phyloP scores from a whole-genome alignment of 305 asterid genomes.

The Fraxinus baroniana region DNA sequence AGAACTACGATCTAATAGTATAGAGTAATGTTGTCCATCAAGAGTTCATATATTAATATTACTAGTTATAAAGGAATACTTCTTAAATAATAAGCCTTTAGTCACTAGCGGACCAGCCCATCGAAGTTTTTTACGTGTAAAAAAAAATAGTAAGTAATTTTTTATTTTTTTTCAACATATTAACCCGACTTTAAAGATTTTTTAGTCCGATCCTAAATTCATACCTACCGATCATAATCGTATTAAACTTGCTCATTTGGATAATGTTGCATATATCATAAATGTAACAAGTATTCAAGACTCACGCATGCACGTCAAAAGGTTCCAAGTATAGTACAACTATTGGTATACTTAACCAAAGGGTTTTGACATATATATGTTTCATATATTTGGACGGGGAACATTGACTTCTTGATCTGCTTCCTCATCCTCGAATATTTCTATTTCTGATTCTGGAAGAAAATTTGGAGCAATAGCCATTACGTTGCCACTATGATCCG shows the following conservation, averaged over 20 bases:
- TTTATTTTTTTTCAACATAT: no score
- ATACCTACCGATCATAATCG: not conserved
- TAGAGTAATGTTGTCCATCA: no score
- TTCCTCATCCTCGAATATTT: constrained; percentile 5
- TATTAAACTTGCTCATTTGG: not conserved
- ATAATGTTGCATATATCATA: not conserved
- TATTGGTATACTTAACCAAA: not conserved
- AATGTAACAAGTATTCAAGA: not conserved
- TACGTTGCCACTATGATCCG: constrained; percentile 1
- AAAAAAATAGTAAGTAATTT: no score
- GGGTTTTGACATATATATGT: not conserved
- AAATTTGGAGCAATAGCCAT: constrained; percentile 33
- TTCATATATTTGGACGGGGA: not conserved
- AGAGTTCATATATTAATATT: no score
- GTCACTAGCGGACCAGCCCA: not conserved
- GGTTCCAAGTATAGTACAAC: not conserved
- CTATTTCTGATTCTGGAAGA: not conserved
- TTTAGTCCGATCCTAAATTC: not conserved
- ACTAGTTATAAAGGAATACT: not conserved
- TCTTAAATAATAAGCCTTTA: not conserved
- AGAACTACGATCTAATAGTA: not conserved
- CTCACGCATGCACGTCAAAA: not conserved
- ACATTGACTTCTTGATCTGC: constrained; percentile 18
- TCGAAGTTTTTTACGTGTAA: not conserved
- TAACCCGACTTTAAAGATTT: no score